Conservation (phyloP, 2,329 filamentous ascomycete species). For the Amylocarpus encephaloides region DNA sequence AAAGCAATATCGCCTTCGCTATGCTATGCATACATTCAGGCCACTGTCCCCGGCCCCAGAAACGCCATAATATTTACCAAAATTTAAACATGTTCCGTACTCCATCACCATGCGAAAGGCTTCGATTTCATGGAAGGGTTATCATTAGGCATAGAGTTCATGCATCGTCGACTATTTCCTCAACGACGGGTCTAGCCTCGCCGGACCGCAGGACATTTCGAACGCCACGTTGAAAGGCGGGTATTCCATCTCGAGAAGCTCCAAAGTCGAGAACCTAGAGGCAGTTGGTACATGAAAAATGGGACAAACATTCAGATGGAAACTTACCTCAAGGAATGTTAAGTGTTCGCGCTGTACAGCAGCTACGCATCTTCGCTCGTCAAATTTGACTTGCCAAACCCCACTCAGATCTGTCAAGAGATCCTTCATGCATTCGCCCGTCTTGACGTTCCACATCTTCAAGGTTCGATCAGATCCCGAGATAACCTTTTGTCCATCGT, state of each 20-base stretch:
- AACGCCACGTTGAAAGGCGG: conserved; percentile 68
- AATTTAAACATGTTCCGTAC: not conserved
- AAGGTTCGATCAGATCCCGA: conserved; percentile 91
- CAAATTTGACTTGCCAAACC: conserved; percentile 99
- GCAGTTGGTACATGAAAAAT: conserved; percentile 30
- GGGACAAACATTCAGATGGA: not conserved
- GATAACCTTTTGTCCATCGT: conserved; percentile 94
- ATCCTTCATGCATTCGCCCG: conserved; percentile 87
- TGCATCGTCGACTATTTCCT: conserved; percentile 17
- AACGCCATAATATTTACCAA: not conserved
- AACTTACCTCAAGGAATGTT: conserved; percentile 88
- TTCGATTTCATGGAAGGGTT: conserved; percentile 3
- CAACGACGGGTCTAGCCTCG: conserved; percentile 15
- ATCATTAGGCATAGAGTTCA: conserved; percentile 14
- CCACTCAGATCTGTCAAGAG: conserved; percentile 87
- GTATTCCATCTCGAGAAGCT: conserved; percentile 80
- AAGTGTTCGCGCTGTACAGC: conserved; percentile 88
- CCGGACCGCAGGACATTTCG: conserved; percentile 51
- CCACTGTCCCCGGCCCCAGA: not conserved
- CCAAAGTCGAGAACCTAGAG: conserved; percentile 91
- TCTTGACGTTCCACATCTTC: conserved; percentile 97
- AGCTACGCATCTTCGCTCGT: conserved; percentile 89
- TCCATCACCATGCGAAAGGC: conserved; percentile 2
- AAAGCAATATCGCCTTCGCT: not conserved
- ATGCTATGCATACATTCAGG: not conserved